Evolutionary conservation across 768 basidiomycete genomes (phyloP).

Genomic region (Amanita pseudoporphyria): DNA sequence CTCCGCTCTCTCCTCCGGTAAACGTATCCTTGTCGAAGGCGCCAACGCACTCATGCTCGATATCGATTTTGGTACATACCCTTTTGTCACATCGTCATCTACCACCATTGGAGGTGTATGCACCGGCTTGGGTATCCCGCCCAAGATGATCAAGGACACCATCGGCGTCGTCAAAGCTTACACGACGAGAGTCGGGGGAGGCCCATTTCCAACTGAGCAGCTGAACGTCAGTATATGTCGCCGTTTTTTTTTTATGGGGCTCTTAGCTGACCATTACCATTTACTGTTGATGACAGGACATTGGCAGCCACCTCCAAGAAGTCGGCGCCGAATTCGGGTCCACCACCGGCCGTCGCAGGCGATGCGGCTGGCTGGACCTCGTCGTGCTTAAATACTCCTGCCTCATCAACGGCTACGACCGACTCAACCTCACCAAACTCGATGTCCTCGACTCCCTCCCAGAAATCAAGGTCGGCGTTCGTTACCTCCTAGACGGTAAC

Average conservation of each 20-base stretch:
- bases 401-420: slow-evolving; percentile 93
- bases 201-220: slow-evolving; percentile 96
- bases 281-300: slow-evolving; percentile 52
- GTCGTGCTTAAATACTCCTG: slow-evolving; percentile 90
- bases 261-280: too few species aligned
- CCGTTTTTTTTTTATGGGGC: too few species aligned
- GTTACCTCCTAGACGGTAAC: slow-evolving; percentile 70
- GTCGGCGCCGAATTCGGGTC: slow-evolving; percentile 88
- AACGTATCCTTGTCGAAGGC: slow-evolving; percentile 87
- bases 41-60: slow-evolving; percentile 99
- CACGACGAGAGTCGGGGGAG: slow-evolving; percentile 97
- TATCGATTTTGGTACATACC: slow-evolving; percentile 96
- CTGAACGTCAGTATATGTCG: slow-evolving; percentile 60
- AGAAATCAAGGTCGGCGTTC: slow-evolving; percentile 83
- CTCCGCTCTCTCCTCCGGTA: slow-evolving; percentile 61
- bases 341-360: slow-evolving; percentile 86
- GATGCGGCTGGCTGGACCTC: slow-evolving; percentile 97
- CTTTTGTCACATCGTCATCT: slow-evolving; percentile 91
- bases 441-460: slow-evolving; percentile 80
- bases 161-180: slow-evolving; percentile 98
- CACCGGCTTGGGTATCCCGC: slow-evolving; percentile 96
- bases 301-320: slow-evolving; percentile 86
- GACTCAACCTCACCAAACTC: slow-evolving; percentile 91
- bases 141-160: slow-evolving; percentile 73
- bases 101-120: slow-evolving; percentile 94